These are phyloP conservation scores for Fusarium graminum DNA, from an alignment of 2,329 filamentous ascomycete species.

Conservation along the genomic window DNA sequence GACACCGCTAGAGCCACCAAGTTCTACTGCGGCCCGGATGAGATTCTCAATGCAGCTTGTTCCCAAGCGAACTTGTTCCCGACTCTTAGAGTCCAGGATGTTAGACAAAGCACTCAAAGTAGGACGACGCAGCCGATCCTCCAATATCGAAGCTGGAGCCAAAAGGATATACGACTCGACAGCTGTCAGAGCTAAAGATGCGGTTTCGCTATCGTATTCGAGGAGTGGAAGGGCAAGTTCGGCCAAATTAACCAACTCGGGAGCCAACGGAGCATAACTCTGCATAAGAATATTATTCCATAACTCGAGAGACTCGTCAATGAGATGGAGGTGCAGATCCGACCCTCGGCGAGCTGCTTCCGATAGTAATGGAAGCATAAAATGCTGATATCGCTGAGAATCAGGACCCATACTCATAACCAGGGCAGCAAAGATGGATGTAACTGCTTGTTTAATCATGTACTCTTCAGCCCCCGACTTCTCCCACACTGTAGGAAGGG, in stretches of 20 bases:
- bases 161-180: constrained; percentile 78
- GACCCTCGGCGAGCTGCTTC: constrained; percentile 83
- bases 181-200: constrained; percentile 72
- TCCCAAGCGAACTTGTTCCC: constrained; percentile 70
- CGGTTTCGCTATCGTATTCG: constrained; percentile 73
- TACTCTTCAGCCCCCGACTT: constrained; percentile 83
- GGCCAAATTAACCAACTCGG: constrained; percentile 72
- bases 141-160: constrained; percentile 75
- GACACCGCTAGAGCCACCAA: constrained; percentile 73
- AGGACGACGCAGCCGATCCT: constrained; percentile 65
- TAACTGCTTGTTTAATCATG: constrained; percentile 92
- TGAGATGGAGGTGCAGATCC: constrained; percentile 81
- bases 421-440: constrained; percentile 85
- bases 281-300: constrained; percentile 83
- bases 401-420: constrained; percentile 86
- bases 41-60: constrained; percentile 74
- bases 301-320: constrained; percentile 92
- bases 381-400: constrained; percentile 80
- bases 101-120: constrained; percentile 64
- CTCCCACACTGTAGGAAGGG: constrained; percentile 87
- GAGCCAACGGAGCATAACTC: constrained; percentile 70
- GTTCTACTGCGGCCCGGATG: constrained; percentile 71
- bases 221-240: constrained; percentile 75
- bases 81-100: constrained; percentile 65
- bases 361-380: constrained; percentile 85